Evolutionary conservation across 2,329 filamentous ascomycete species (phyloP), one percentile per base, ranked within the genome.

Genomic region (Cercospora sesami): DNA sequence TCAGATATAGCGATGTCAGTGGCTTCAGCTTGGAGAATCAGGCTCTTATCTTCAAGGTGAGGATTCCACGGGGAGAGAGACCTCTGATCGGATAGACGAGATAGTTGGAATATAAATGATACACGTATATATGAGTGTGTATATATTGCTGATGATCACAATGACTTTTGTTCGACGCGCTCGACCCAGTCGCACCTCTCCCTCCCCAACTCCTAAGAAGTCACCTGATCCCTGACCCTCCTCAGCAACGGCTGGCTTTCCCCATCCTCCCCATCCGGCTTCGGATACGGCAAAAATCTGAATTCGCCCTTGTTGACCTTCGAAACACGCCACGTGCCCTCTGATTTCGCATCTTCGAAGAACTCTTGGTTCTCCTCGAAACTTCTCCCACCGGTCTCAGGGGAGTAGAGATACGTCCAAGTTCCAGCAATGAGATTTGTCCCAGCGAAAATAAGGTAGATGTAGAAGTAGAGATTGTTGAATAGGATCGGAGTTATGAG

Each of bases 301-400:
- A 77, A 89, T 69, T 83, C 84, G 3, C 87, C 87, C 0, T 81
- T 81, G 42, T 81, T 79, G 6, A 89, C 83, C 68, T 82, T 84
- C 26, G 73, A 75, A 1, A 89, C 86, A 30, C 80, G 77, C 86
- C 87, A 89, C 3, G 79, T 84, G 4, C 81, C 81, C 2, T 81
- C 80, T 57, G 86, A 80, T 55, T 78, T 79, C 2, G 86, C 86
- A 67, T 83, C 81, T 62, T 81, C 79, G 72, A 88, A 89, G 77
- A 87, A 88, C 63, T 83, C 79, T 74, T 86, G 84, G 69, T 88
- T 89, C 72, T 87, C 86, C 69, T 88, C 86, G 69, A 88, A 89
- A 60, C 82, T 85, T 28, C 87, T 75, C 0, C 86, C 85, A 0
- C 86, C 86, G 14, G 81, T 86, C 75, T 88, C 86, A 0, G 86